A percentile compares a stretch with the other conserved stretches of the same genome.
phyloP scores from a whole-genome alignment of 2,329 filamentous ascomycete species.

The Lasiodiplodia citricola region DNA sequence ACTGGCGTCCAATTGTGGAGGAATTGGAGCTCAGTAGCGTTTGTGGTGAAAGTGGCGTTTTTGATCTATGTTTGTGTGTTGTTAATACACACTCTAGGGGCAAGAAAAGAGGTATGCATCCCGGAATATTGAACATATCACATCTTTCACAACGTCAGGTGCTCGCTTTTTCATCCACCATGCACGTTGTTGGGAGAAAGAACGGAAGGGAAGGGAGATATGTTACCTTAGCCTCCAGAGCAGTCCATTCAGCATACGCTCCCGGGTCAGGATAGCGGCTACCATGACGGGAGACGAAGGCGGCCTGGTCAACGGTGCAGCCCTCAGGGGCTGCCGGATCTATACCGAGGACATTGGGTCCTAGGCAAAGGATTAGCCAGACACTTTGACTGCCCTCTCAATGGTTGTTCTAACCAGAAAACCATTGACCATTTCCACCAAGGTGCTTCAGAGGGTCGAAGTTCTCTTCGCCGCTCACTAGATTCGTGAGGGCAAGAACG shows the following conservation, averaged over 20 bases:
- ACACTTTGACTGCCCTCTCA: too few relatives aligned
- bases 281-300: conserved; percentile 66
- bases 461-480: conserved; percentile 27
- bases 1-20: conserved; percentile 64
- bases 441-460: conserved; percentile 44
- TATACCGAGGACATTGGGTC: conserved; percentile 63
- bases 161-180: too few relatives aligned
- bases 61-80: conserved; percentile 52
- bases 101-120: not conserved
- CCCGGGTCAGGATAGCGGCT: conserved; percentile 67
- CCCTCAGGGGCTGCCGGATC: conserved; percentile 59
- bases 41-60: conserved; percentile 59
- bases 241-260: conserved; percentile 63
- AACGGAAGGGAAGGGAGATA: not conserved
- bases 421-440: conserved; percentile 49
- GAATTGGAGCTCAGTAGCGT: conserved; percentile 59
- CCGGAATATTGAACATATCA: not conserved
- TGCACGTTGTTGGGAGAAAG: not conserved
- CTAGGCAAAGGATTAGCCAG: conserved; percentile 32
- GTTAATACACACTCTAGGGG: not conserved
- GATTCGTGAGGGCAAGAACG: conserved; percentile 27
- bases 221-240: conserved; percentile 31
- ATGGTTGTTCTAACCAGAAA: conserved; percentile 32
- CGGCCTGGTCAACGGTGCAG: conserved; percentile 65
- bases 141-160: too few relatives aligned